Conservation (phyloP, 1,284 basidiomycete genomes). For the Sphaerobolus stellatus region DNA sequence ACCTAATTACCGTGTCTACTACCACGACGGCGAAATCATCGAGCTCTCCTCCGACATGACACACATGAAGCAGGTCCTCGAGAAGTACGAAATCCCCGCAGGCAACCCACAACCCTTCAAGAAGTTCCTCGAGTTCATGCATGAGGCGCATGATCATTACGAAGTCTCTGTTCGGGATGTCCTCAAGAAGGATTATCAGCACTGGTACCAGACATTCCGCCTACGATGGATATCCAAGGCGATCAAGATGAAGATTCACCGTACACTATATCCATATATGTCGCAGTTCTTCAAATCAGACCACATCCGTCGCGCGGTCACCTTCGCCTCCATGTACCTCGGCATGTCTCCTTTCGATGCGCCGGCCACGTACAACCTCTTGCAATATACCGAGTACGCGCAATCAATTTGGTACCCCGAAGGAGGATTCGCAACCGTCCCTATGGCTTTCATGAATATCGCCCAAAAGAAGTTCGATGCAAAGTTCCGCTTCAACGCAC, state of each 20-base stretch:
- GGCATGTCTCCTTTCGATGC: slow-evolving; percentile 42
- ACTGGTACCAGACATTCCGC: slow-evolving; percentile 38
- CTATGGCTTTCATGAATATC: slow-evolving; percentile 42
- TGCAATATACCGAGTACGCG: slow-evolving; percentile 53
- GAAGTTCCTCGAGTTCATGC: slow-evolving; percentile 36
- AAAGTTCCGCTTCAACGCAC: slow-evolving; percentile 38
- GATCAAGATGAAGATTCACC: slow-evolving; percentile 31
- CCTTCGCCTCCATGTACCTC: slow-evolving; percentile 41
- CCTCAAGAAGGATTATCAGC: slow-evolving; percentile 42
- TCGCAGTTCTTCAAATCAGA: slow-evolving; percentile 46
- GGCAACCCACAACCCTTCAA: slow-evolving; percentile 34
- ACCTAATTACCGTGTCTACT: slow-evolving; percentile 44
- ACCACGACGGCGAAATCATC: slow-evolving; percentile 43
- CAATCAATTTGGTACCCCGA: slow-evolving; percentile 51
- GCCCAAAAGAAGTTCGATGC: slow-evolving; percentile 38
- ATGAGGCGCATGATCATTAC: slow-evolving; percentile 42
- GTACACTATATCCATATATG: slow-evolving; percentile 34
- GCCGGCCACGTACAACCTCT: slow-evolving; percentile 47
- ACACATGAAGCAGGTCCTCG: slow-evolving; percentile 41
- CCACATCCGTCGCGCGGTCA: slow-evolving; percentile 43
- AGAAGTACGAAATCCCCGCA: slow-evolving; percentile 44
- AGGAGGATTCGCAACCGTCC: slow-evolving; percentile 37
- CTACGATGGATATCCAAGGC: slow-evolving; percentile 41
- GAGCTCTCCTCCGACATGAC: slow-evolving; percentile 41
- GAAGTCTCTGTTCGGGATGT: slow-evolving; percentile 41